Percentiles rank a stretch among this genome's conserved stretches.
Evolutionary conservation across 768 basidiomycete species (phyloP).

Genomic region (Pulveroboletus ravenelii): DNA sequence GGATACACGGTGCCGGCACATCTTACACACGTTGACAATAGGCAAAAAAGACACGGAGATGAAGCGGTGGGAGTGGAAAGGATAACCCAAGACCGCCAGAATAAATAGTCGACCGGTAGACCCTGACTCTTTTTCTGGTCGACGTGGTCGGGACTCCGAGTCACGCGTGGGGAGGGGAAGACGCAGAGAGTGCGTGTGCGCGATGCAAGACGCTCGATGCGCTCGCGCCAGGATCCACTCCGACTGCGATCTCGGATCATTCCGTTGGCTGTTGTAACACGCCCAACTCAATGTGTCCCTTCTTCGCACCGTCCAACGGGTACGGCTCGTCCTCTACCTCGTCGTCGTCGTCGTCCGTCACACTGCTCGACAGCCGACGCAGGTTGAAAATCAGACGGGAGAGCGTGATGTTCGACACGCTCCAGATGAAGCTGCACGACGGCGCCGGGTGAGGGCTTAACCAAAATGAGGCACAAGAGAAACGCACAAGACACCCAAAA

Average conservation of each 20-base stretch:
- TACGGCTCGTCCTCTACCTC: not conserved
- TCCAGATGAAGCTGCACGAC: slow-evolving; percentile 33
- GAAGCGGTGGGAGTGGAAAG: not conserved
- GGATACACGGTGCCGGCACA: not conserved
- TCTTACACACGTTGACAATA: no score
- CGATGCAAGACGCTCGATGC: no score
- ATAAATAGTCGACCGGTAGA: no score
- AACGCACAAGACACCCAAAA: slow-evolving; percentile 19
- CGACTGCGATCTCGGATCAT: not conserved
- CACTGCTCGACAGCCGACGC: slow-evolving; percentile 15
- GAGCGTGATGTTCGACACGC: slow-evolving; percentile 29
- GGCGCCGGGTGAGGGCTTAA: no score
- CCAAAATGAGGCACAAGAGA: not conserved
- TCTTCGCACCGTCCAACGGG: not conserved
- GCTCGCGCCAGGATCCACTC: no score
- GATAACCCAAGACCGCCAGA: no score
- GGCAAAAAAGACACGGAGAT: no score
- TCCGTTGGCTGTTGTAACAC: not conserved
- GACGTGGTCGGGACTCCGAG: not conserved
- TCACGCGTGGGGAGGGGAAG: not conserved
- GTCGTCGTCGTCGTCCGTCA: not conserved
- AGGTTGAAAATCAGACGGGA: slow-evolving; percentile 33
- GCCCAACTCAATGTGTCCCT: not conserved
- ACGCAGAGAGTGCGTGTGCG: no score
- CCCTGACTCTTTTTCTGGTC: not conserved